These are phyloP conservation scores for Trametes coccinea DNA, from an alignment of 768 basidiomycete genomes.

Conservation along the genomic window DNA sequence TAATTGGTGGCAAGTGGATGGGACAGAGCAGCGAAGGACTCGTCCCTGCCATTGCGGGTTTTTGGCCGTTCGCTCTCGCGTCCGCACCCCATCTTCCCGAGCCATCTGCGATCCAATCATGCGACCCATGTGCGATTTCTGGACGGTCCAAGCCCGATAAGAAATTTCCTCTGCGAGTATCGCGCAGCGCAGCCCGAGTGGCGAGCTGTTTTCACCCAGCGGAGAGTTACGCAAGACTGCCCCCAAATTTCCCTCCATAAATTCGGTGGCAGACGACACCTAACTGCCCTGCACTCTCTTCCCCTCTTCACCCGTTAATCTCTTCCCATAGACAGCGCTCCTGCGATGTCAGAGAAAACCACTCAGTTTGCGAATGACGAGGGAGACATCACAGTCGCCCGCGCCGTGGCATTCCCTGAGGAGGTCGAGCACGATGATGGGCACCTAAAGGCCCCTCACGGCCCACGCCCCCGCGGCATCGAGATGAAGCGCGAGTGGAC, in stretches of 20 bases:
- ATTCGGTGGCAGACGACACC: neutral
- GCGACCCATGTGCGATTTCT: conserved; percentile 23
- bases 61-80: conserved; percentile 34
- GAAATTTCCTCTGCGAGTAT: conserved; percentile 11
- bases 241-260: conserved; percentile 8
- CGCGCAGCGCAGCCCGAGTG: neutral
- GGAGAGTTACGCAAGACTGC: conserved; percentile 2
- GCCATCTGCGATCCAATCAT: conserved; percentile 23
- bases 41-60: conserved; percentile 27
- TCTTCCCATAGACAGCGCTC: conserved; percentile 23
- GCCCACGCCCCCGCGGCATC: conserved; percentile 49
- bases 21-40: neutral
- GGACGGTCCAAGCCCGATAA: conserved; percentile 17
- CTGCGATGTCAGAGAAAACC: conserved; percentile 20
- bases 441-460: conserved; percentile 32
- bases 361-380: conserved; percentile 30
- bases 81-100: neutral
- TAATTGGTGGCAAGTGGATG: conserved; percentile 2
- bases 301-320: neutral
- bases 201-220: neutral
- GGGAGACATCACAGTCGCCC: conserved; percentile 36
- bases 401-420: conserved; percentile 54
- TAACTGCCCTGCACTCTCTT: neutral
- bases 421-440: conserved; percentile 28
- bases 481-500: conserved; percentile 65